Conservation (phyloP, 805 yeast genomes). For the Kodamaea fukazawae region DNA sequence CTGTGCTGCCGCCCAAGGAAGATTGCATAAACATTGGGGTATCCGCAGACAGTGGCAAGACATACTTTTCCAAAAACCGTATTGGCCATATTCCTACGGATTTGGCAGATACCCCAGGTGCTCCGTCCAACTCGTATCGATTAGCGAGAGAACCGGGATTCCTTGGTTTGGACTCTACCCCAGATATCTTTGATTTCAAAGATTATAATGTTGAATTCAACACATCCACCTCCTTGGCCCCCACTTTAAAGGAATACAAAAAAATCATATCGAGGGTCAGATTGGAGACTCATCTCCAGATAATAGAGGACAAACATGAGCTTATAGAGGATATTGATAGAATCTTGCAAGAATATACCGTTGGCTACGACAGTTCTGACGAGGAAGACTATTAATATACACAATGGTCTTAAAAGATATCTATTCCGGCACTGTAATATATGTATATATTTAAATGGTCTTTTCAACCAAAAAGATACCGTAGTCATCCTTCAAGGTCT, state of each 20-base stretch:
- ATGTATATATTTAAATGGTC: constrained; percentile 3
- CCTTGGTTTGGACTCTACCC: constrained; percentile 5
- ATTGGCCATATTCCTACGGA: constrained; percentile 1
- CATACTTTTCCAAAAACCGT: constrained; percentile 11
- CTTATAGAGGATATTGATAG: constrained; percentile 47
- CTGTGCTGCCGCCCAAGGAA: too few species aligned
- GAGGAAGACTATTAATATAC: neutral
- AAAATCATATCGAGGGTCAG: constrained; percentile 22
- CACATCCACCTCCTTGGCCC: constrained; percentile 21
- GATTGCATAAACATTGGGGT: constrained; percentile 3
- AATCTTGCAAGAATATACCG: constrained; percentile 46
- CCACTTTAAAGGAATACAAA: constrained; percentile 28
- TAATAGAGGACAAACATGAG: constrained; percentile 53
- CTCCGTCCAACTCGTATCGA: constrained; percentile 3
- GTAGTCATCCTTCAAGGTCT: constrained; percentile 85
- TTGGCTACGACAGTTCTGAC: constrained; percentile 41
- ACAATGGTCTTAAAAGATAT: neutral
- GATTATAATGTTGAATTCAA: constrained; percentile 21
- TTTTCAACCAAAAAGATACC: constrained; percentile 79
- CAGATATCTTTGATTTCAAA: constrained; percentile 7
- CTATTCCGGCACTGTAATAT: neutral
- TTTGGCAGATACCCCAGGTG: neutral
- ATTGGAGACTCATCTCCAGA: constrained; percentile 9
- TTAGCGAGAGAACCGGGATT: constrained; percentile 4
- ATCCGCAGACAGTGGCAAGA: constrained; percentile 4